Evolutionary conservation across 2,329 filamentous ascomycete genomes (phyloP), one percentile per base, ranked within the genome.

Genomic region (Ciborinia camelliae): DNA sequence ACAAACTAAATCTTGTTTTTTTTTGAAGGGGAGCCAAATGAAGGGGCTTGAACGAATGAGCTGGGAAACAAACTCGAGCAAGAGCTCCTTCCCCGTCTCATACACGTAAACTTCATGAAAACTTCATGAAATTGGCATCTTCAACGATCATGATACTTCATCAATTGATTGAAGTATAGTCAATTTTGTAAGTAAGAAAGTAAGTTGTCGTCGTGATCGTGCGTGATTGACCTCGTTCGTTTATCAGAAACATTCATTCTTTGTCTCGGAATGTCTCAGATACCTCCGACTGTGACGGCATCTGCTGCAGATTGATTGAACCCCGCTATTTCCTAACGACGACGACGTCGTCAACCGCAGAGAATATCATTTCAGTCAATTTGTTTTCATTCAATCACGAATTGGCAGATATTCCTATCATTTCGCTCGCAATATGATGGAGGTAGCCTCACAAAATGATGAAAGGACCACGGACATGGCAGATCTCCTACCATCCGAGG

Each of bases 241-340:
- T 57, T 15, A 45, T 57, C 39, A 43, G 41, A 47, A 47, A 47
- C 28, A 8, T 23, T 63, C 50, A 28, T 62, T 45, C 41, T 47
- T 63, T 39, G 61, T 63, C 30, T 63, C 61, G 41, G 61, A 39
- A 63, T 63, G 51, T 63, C 60, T 63, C 60, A 63, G 50, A 57
- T 57, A n/a, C 50, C 10, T 23, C 35, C 37, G 59, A 53, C 50
- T 28, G 47, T 55, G 50, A 57, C 61, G 41, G 43, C n/a, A 55
- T 55, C 20, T 62, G 59, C 37, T 54, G 35, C 41, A 57, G 37
- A 28, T 57, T 63, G 51, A 57, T 47, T 37, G 41, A 57, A 55
- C 61, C 61, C 61, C 39, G 61, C 50, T 39, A 57, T 63, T 57
- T 47, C 23, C n/a, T 5, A 41, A 37, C 39, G 28, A 45, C 50